Base-by-base conservation (phyloP, 768 basidiomycete species). In the Amanita pseudoporphyria region DNA sequence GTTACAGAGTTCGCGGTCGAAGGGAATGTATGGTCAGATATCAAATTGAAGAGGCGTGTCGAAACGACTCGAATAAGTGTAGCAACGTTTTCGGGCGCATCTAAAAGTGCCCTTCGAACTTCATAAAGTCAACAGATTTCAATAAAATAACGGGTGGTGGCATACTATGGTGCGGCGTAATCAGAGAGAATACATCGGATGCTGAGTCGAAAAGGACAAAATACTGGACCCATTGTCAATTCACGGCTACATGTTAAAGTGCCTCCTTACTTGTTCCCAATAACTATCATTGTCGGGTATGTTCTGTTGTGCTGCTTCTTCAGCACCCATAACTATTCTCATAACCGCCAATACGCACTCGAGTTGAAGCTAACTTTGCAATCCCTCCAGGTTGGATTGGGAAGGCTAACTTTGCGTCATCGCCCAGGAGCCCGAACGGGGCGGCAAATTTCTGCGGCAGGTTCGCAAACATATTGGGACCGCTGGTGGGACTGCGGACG, bases 361-460 rank as follows among this genome's bases (percentile, higher is more conserved):
- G 78, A 28, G 74, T 76, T 12, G 80, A 73, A 42, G 80, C 76
- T 37, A 96, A 64, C 61, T 89, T 86, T 43, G 80, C 72, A 45
- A 96, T 82, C 14, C 92, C 92, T 37, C 75, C 74, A 0, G 87
- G 79, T 52, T 86, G 86, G 56, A 82, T 87, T 35, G 88, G 81
- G 64, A 96, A 96, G 9, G 83, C 81, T 14, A 96, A 79, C 65
- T 94, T 94, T 41, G 89, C 82, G 60, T 92, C 87, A 61, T 95
- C 91, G 5, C 82, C 83, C 30, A 91, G 64, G 16, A 90, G 62
- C n/a, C 82, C 80, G 62, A 90, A 82, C 12, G 87, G 85, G 13
- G 82, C 79, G 9, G 79, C 77, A 45, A 90, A 71, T 56, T 75
- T 81, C 59, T 80, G 82, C 9, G 87, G 86, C 49, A 89, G 66